Evolutionary conservation across 345 rosid genomes (phyloP), one percentile per base, ranked within the genome.

Genomic region (Gossypium ekmanianum): DNA sequence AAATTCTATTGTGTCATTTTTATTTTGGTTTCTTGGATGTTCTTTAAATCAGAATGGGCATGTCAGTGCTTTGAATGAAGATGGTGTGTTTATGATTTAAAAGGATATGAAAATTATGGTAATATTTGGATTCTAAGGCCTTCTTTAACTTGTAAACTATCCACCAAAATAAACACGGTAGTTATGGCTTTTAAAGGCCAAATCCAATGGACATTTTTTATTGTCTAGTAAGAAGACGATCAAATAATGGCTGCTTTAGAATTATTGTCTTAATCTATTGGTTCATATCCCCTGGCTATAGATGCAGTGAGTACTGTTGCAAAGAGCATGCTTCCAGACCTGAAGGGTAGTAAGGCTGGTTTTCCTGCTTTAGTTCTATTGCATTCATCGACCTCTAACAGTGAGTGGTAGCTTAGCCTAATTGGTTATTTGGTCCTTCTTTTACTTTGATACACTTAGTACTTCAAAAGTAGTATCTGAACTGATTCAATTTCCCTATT

Each of bases 321-420:
- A 20, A 66, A 66, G 14, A 44, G 71, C 10, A 66, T 66, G 71
- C 54, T 20, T 66, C 45, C 71, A 44, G 20, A 66, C 45, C 29
- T 43, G 51, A 65, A 18, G 52, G 70, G 17, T 65, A 43, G 70
- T 44, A 65, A 48, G 14, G 43, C 16, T 64, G 69, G 13, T n/a
- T 64, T 41, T 20, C 16, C 12, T 0, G 7, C 50, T n/a, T 61
- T 10, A 43, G 50, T 64, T 18, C 69, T 34, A 64, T n/a, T 64
- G 8, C 10, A 3, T 41, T 67, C 27, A 9, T n/a, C 7, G 7
- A n/a, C 71, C 27, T 20, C 6, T 67, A 44, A 67, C 17, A 45
- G 8, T 44, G 27, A n/a, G 17, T 67, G 47, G 7, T 67, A 67
- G 18, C 52, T 67, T 61, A 11, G 54, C 29, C 1, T 47, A 47